Percentiles rank a stretch among this genome's conserved stretches.
Evolutionary conservation across 2,329 filamentous ascomycete species (phyloP).

Genomic region (Hymenoscyphus fructigenus): DNA sequence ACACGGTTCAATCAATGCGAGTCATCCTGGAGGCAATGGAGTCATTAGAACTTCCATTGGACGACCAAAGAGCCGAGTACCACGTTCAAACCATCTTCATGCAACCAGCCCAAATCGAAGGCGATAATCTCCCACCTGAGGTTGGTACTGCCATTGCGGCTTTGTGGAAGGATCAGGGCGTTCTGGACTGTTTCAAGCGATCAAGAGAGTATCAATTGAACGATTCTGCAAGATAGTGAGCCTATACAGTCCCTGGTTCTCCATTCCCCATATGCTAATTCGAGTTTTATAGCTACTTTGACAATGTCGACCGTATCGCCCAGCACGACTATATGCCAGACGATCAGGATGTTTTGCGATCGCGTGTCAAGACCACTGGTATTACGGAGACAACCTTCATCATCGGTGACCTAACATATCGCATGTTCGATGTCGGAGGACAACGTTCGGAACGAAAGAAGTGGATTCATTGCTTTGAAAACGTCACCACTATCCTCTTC

Average conservation of each 20-base stretch:
- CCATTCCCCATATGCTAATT: neutral
- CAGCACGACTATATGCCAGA: conserved; percentile 78
- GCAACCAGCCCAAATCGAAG: conserved; percentile 62
- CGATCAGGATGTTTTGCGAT: conserved; percentile 92
- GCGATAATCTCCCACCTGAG: conserved; percentile 76
- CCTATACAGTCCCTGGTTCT: conserved; percentile 22
- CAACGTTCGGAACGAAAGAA: conserved; percentile 76
- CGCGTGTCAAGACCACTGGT: conserved; percentile 86
- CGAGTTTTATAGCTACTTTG: conserved; percentile 67
- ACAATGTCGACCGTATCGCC: conserved; percentile 74
- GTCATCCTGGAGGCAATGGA: conserved; percentile 90
- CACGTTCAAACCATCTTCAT: conserved; percentile 41
- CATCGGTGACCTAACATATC: conserved; percentile 87
- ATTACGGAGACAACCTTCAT: conserved; percentile 97
- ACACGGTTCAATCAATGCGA: conserved; percentile 90
- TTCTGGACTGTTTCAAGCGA: conserved; percentile 89
- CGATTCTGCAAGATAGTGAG: conserved; percentile 92
- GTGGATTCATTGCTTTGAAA: conserved; percentile 79
- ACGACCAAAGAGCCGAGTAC: conserved; percentile 50
- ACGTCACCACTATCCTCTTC: conserved; percentile 85
- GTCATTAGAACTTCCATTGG: conserved; percentile 77
- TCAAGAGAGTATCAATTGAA: conserved; percentile 83
- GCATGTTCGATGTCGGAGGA: conserved; percentile 82
- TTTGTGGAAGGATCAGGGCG: conserved; percentile 81
- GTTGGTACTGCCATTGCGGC: conserved; percentile 79